Conservation (phyloP, 2,329 filamentous ascomycete species). For the Nemania serpens region DNA sequence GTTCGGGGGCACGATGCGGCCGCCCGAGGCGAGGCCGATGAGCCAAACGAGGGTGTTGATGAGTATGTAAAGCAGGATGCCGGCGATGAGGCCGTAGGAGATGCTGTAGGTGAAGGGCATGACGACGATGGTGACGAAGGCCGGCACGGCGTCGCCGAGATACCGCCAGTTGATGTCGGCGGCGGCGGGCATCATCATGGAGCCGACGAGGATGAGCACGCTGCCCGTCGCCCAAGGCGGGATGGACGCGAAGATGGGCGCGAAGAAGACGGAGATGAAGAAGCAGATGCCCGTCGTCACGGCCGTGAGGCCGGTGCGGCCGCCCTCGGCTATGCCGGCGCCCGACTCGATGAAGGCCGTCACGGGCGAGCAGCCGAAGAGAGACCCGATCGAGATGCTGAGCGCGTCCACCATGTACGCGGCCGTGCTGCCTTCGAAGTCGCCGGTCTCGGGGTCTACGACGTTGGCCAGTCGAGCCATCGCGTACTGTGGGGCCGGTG, state of each 20-base stretch:
- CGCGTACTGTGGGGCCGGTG: slow-evolving; percentile 58
- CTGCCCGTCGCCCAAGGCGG: slow-evolving; percentile 89
- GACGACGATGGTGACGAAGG: slow-evolving; percentile 79
- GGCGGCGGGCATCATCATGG: slow-evolving; percentile 80
- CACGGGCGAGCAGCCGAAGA: slow-evolving; percentile 79
- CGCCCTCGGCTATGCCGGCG: slow-evolving; percentile 86
- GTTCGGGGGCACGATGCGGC: slow-evolving; percentile 74
- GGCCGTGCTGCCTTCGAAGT: slow-evolving; percentile 83
- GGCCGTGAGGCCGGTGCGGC: slow-evolving; percentile 81
- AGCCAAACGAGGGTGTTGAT: slow-evolving; percentile 75
- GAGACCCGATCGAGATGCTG: slow-evolving; percentile 75
- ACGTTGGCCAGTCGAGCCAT: slow-evolving; percentile 85
- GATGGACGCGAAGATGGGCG: slow-evolving; percentile 87
- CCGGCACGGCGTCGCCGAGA: slow-evolving; percentile 80
- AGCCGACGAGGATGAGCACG: slow-evolving; percentile 85
- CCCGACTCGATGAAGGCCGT: slow-evolving; percentile 90
- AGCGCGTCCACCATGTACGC: slow-evolving; percentile 85
- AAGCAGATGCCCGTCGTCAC: slow-evolving; percentile 81
- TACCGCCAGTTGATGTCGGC: slow-evolving; percentile 90
- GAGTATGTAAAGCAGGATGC: slow-evolving; percentile 75
- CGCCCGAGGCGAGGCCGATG: slow-evolving; percentile 67
- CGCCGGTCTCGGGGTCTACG: slow-evolving; percentile 80
- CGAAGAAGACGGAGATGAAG: slow-evolving; percentile 86
- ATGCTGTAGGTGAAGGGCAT: slow-evolving; percentile 94
- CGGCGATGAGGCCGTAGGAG: slow-evolving; percentile 82